Evolutionary conservation across 2,329 filamentous ascomycete species (phyloP), one percentile per base, ranked within the genome.

Genomic region (Fusarium sp.): DNA sequence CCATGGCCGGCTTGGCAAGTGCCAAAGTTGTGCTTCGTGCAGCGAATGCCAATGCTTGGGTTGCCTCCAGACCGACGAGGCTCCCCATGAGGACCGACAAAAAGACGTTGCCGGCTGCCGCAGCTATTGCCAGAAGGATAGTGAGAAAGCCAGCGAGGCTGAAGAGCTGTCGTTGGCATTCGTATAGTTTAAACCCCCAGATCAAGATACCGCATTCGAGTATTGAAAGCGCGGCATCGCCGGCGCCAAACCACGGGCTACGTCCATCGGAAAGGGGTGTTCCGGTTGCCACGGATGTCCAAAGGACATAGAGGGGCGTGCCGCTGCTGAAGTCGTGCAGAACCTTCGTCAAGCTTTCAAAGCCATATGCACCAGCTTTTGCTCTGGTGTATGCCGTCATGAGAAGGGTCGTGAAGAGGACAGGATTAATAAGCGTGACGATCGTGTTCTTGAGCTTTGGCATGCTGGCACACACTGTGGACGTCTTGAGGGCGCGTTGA

Each of bases 131-230:
- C 5, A 83, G 74, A 6, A 80, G 9, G 7, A 83, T 66, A 0
- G 82, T 80, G 4, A 80, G 74, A 7, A 82, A 37, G 0, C 85
- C 84, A 0, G 80, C 80, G 2, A 77, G 68, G 23, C 82, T 85
- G 44, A 83, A 78, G 3, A 87, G 77, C 49, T 84, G 83, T 4
- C 69, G 64, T 6, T 84, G 83, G 73, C 83, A 85, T 65, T 85
- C 84, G 68, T 82, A 85, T 6, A 87, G 77, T 74, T 86, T 87
- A 66, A 87, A 81, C 1, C 85, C 85, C 85, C 85, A 87, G 6
- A 81, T 78, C 5, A 86, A 78, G 24, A 87, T 84, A 13, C 84
- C 85, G 6, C 82, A 80, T 69, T 86, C 83, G 5, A 87, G 82
- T 5, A 86, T 73, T 0, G 84, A 82, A 3, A 82, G 77, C 0